phyloP scores from a whole-genome alignment of 495 filamentous ascomycete species.

The Margaritispora aquatica region DNA sequence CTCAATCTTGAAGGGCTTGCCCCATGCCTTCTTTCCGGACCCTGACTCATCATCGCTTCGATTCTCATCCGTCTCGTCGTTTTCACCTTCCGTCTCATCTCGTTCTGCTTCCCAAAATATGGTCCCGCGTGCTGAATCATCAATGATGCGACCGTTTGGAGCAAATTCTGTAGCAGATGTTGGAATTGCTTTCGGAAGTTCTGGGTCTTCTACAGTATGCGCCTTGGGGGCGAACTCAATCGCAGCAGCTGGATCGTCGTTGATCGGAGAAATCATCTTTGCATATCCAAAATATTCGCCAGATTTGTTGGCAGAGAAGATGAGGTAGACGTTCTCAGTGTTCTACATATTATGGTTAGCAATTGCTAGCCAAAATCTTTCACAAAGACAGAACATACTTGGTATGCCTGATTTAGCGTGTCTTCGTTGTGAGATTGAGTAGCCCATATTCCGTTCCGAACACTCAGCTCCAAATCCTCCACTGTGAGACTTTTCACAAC shows the following conservation, averaged over 20 bases:
- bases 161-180: conserved; percentile 76
- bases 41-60: neutral
- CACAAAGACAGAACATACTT: conserved; percentile 66
- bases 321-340: conserved; percentile 84
- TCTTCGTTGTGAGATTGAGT: conserved; percentile 93
- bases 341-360: conserved; percentile 37
- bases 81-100: conserved; percentile 43
- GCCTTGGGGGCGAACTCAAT: conserved; percentile 57
- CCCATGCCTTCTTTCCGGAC: conserved; percentile 62
- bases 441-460: conserved; percentile 83
- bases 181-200: conserved; percentile 65
- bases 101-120: conserved; percentile 93
- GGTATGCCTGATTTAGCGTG: conserved; percentile 74
- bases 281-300: conserved; percentile 97
- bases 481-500: conserved; percentile 91
- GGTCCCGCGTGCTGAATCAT: conserved; percentile 85
- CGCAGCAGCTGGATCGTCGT: conserved; percentile 61
- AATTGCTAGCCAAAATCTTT: neutral
- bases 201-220: conserved; percentile 50
- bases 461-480: conserved; percentile 91
- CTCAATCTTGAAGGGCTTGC: conserved; percentile 87
- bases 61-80: conserved; percentile 24
- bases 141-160: conserved; percentile 83
- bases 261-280: conserved; percentile 82
- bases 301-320: conserved; percentile 97